Percentiles rank a stretch among this genome's conserved stretches.
These are phyloP conservation scores for Trichoderma brevicompactum DNA, from an alignment of 2,329 filamentous ascomycete species.

Conservation along the genomic window DNA sequence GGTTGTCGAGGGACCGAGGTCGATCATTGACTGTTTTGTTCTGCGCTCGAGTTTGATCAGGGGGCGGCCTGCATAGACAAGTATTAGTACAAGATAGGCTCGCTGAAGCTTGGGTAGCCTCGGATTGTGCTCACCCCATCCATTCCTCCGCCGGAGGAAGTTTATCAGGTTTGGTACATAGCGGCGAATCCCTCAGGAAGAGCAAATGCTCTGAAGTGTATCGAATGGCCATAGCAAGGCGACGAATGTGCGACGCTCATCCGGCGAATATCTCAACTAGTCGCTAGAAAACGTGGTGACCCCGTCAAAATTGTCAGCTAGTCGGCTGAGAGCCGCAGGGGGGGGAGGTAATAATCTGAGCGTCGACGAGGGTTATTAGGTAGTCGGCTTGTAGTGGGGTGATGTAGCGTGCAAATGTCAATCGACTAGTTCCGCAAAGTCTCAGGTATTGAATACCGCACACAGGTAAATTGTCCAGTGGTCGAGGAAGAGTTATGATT, in stretches of 20 bases:
- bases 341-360: background rate
- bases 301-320: background rate
- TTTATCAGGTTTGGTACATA: slow-evolving; percentile 77
- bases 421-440: slow-evolving; percentile 13
- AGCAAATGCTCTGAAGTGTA: slow-evolving; percentile 80
- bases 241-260: slow-evolving; percentile 46
- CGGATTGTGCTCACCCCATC: slow-evolving; percentile 85
- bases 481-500: background rate
- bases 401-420: slow-evolving; percentile 12
- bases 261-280: slow-evolving; percentile 35
- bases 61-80: slow-evolving; percentile 45
- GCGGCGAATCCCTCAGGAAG: slow-evolving; percentile 76
- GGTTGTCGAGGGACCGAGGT: slow-evolving; percentile 49
- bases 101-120: slow-evolving; percentile 38
- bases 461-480: background rate
- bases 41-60: slow-evolving; percentile 52
- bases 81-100: slow-evolving; percentile 1
- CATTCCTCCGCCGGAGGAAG: slow-evolving; percentile 89
- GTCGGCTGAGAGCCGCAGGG: slow-evolving; percentile 13
- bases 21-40: slow-evolving; percentile 51
- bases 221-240: slow-evolving; percentile 58
- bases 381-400: background rate
- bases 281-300: slow-evolving; percentile 12
- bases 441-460: background rate
- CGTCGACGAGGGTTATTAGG: background rate